These are phyloP conservation scores for Ceraceosorus guamensis DNA, from an alignment of 1,284 basidiomycete species.

Conservation along the genomic window DNA sequence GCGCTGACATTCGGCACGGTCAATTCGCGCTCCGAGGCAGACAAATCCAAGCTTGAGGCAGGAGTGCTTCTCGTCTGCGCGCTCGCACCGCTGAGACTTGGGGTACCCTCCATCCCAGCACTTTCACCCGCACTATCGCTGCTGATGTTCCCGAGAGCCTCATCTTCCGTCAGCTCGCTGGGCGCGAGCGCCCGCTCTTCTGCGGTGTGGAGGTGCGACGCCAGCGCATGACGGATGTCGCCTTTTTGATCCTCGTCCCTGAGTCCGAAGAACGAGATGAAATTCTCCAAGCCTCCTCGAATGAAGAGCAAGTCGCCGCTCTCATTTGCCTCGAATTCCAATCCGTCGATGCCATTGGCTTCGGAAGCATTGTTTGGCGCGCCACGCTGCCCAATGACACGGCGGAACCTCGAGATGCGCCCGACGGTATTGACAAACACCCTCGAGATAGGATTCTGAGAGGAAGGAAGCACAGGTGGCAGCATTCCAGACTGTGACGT, in stretches of 20 bases:
- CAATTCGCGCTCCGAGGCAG: neutral
- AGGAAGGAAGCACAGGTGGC: conserved; percentile 19
- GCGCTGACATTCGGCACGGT: neutral
- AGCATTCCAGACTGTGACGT: neutral
- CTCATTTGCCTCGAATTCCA: conserved; percentile 47
- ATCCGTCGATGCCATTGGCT: conserved; percentile 12
- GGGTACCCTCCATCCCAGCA: conserved; percentile 13
- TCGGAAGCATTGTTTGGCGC: neutral
- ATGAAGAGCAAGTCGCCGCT: conserved; percentile 42
- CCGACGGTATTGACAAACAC: conserved; percentile 74
- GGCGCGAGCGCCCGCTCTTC: neutral
- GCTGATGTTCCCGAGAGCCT: neutral
- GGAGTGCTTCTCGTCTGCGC: conserved; percentile 24
- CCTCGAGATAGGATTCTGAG: conserved; percentile 59
- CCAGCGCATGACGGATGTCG: conserved; percentile 13
- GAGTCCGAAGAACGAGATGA: conserved; percentile 26
- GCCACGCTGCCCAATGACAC: conserved; percentile 1
- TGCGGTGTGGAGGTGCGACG: conserved; percentile 10
- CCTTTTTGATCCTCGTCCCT: conserved; percentile 20
- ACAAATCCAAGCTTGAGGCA: conserved; percentile 30
- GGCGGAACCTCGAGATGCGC: conserved; percentile 68
- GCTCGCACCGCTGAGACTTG: conserved; percentile 28
- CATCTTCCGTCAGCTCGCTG: neutral
- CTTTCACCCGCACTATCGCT: neutral
- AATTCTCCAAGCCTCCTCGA: conserved; percentile 31